Conservation (phyloP, 2,329 filamentous ascomycete genomes). For the Cladosporium phlei region DNA sequence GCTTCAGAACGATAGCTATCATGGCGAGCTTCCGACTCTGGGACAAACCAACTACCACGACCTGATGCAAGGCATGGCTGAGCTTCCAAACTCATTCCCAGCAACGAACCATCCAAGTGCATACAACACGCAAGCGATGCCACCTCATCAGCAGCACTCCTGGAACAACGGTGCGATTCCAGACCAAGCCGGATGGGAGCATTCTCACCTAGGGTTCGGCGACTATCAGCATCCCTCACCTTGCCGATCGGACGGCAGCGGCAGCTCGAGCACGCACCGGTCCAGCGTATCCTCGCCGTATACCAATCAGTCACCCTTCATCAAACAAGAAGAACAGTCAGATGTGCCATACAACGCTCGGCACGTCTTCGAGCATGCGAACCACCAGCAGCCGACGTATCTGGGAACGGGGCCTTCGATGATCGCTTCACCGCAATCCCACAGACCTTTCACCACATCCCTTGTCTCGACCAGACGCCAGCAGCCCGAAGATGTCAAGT, state of each 20-base stretch:
- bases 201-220: background rate
- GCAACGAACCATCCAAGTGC: background rate
- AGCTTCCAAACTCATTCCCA: background rate
- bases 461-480: background rate
- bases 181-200: background rate
- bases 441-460: background rate
- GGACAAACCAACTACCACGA: background rate
- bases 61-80: background rate
- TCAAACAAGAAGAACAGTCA: conserved; percentile 9
- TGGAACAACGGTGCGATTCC: background rate
- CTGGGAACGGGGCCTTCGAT: background rate
- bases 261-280: conserved; percentile 1
- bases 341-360: background rate
- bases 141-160: background rate
- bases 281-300: conserved; percentile 5
- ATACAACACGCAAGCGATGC: background rate
- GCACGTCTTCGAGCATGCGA: background rate
- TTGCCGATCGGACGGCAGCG: conserved; percentile 9
- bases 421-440: background rate
- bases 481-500: background rate
- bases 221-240: conserved; percentile 9
- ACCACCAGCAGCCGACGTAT: background rate
- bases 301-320: background rate
- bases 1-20: background rate
- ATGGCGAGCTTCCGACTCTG: background rate